phyloP scores from a whole-genome alignment of 169 alveolate species.

The Blepharisma undulans region DNA sequence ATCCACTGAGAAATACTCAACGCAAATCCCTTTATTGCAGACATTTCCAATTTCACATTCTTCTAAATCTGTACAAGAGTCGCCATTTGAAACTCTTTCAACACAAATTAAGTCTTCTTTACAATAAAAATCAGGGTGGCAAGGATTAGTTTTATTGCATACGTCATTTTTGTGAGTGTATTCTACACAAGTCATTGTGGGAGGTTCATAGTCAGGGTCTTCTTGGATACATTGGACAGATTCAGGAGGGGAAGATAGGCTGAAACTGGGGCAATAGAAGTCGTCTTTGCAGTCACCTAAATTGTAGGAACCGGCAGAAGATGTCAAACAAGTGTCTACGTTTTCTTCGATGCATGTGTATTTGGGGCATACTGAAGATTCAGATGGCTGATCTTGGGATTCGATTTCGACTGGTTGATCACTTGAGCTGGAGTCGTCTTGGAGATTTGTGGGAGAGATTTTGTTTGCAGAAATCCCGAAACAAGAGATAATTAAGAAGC shows the following conservation, averaged over 20 bases:
- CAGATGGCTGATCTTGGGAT: background rate
- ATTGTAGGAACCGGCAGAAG: background rate
- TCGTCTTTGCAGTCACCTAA: background rate
- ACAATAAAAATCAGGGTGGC: conserved; percentile 1
- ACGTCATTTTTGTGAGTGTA: background rate
- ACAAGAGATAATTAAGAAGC: background rate
- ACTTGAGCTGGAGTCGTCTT: background rate
- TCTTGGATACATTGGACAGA: background rate
- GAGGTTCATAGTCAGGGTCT: background rate
- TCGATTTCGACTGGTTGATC: background rate
- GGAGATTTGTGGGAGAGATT: background rate
- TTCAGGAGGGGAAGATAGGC: background rate
- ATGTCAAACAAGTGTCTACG: background rate
- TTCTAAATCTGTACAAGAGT: background rate
- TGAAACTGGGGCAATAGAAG: background rate
- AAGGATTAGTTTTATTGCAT: background rate
- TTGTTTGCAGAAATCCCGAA: background rate
- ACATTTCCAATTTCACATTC: conserved; percentile 32
- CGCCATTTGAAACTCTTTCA: background rate
- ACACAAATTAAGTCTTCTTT: background rate
- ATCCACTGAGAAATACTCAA: background rate
- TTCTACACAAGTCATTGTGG: background rate
- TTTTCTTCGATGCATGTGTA: background rate
- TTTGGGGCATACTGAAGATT: background rate
- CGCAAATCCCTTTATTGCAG: conserved; percentile 18